phyloP scores from a whole-genome alignment of 2,329 filamentous ascomycete genomes.

The Diaporthe sp. region DNA sequence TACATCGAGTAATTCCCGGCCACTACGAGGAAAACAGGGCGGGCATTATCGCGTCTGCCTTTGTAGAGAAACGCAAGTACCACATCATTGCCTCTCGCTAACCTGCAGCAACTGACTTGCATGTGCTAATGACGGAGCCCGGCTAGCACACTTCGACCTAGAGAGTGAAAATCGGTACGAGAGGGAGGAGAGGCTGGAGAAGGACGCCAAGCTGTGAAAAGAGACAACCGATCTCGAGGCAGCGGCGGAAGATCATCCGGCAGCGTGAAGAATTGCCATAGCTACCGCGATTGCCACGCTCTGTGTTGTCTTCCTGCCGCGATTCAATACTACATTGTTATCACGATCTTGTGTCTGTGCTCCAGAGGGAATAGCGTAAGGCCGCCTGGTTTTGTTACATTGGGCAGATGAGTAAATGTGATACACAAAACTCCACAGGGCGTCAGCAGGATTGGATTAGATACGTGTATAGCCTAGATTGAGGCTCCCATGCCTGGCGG shows the following conservation, averaged over 20 bases:
- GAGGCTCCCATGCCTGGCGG: constrained; percentile 2
- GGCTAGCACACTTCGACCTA: constrained; percentile 49
- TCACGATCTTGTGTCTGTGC: neutral
- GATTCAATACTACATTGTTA: neutral
- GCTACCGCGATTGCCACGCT: neutral
- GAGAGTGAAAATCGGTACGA: constrained; percentile 48
- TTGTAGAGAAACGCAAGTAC: constrained; percentile 57
- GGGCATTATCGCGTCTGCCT: constrained; percentile 57
- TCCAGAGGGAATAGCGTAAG: neutral
- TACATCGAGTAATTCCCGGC: constrained; percentile 58
- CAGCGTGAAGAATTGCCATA: neutral
- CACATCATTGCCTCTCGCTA: constrained; percentile 32
- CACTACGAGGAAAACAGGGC: constrained; percentile 51
- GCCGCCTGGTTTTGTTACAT: neutral
- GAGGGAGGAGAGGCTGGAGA: constrained; percentile 44
- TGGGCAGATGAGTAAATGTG: neutral
- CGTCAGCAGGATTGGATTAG: neutral
- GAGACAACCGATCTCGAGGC: neutral
- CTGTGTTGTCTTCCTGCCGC: neutral
- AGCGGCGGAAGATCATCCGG: neutral
- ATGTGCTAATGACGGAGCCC: neutral
- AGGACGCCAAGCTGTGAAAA: constrained; percentile 12
- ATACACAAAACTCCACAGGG: neutral
- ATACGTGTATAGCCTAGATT: constrained; percentile 14
- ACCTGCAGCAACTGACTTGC: neutral